Evolutionary conservation across 1,284 basidiomycete genomes (phyloP).

Genomic region (Xerocomus minutiporus): DNA sequence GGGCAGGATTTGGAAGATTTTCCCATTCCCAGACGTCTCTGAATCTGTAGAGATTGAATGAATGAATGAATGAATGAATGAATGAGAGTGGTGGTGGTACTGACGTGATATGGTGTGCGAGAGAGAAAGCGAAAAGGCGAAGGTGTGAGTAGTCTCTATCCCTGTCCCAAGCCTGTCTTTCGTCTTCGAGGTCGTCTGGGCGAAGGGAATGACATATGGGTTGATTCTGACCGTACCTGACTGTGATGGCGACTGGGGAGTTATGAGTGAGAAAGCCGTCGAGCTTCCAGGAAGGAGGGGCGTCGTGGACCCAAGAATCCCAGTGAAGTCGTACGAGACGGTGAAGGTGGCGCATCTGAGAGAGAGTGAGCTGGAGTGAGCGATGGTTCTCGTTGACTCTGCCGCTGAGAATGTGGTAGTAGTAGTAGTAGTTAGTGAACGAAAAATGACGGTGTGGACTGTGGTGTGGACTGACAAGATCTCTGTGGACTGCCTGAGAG

Average conservation of each 20-base stretch:
- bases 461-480: background rate
- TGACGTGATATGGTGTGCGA: conserved; percentile 5
- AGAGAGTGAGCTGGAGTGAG: background rate
- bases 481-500: background rate
- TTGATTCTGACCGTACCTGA: conserved; percentile 11
- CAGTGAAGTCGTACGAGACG: background rate
- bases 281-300: conserved; percentile 1
- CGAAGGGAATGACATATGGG: background rate
- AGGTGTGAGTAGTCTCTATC: background rate
- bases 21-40: background rate
- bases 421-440: too few relatives aligned
- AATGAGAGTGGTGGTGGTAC: too few relatives aligned
- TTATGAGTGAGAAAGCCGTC: conserved; percentile 2
- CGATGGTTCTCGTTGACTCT: background rate
- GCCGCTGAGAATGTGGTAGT: background rate
- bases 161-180: background rate
- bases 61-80: too few relatives aligned
- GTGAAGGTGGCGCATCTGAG: background rate
- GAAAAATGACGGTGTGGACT: too few relatives aligned
- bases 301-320: background rate
- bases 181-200: background rate
- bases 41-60: background rate
- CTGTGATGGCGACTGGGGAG: background rate
- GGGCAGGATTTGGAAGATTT: background rate
- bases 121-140: background rate